These are phyloP conservation scores for Plasmodium reichenowi DNA, from an alignment of 169 alveolate genomes.

Conservation along the genomic window DNA sequence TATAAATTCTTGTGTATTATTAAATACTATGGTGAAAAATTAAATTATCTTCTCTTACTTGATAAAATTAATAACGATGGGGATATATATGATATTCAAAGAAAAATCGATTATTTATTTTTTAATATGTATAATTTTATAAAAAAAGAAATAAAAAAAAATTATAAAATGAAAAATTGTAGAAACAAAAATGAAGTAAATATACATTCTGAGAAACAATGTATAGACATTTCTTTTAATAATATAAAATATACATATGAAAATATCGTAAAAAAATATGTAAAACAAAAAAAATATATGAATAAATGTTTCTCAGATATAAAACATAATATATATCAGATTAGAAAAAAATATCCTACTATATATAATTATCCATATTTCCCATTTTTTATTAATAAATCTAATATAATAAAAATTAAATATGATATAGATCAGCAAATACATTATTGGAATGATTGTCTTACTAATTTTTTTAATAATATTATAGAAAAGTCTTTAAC, in stretches of 20 bases:
- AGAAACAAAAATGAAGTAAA: background rate
- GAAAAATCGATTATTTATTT: conserved; percentile 29
- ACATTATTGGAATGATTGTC: conserved; percentile 44
- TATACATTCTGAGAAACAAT: background rate
- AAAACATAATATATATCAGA: conserved; percentile 35
- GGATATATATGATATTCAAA: conserved; percentile 24
- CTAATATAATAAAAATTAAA: conserved; percentile 33
- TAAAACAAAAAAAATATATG: conserved; percentile 24
- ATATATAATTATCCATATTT: conserved; percentile 11
- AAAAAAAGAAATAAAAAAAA: conserved; percentile 2
- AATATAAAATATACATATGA: conserved; percentile 9
- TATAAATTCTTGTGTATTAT: conserved; percentile 24
- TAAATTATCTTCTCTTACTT: conserved; percentile 18
- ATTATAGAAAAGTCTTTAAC: conserved; percentile 30
- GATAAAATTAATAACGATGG: conserved; percentile 27
- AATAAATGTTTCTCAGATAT: conserved; percentile 4
- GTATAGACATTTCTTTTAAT: no score
- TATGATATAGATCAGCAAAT: conserved; percentile 45
- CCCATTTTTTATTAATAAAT: conserved; percentile 64
- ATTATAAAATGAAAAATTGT: background rate
- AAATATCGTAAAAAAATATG: conserved; percentile 21
- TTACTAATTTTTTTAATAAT: conserved; percentile 39
- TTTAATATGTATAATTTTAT: conserved; percentile 9
- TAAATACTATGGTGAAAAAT: conserved; percentile 17
- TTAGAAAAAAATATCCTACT: conserved; percentile 8